Evolutionary conservation across 2,329 filamentous ascomycete species (phyloP).

Genomic region (Anthostomella pinea): DNA sequence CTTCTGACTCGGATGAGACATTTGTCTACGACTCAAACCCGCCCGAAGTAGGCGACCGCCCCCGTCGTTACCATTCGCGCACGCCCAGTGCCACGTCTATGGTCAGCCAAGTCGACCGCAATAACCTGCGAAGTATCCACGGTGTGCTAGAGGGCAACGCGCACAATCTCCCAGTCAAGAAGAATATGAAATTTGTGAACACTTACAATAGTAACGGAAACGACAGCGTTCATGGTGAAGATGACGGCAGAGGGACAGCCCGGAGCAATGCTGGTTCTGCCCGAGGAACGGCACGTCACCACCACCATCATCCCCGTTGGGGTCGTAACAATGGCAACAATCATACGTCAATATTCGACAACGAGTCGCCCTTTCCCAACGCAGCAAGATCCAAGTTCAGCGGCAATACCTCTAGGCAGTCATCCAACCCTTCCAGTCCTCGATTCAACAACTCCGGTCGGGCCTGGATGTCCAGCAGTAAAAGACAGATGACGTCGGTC

Average conservation of each 20-base stretch:
- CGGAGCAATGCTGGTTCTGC: constrained; percentile 61
- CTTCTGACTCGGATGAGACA: constrained; percentile 95
- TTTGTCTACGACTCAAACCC: constrained; percentile 99
- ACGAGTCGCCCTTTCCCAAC: constrained; percentile 74
- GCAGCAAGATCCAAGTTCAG: constrained; percentile 62
- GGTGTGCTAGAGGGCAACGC: constrained; percentile 60
- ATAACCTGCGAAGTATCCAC: constrained; percentile 61
- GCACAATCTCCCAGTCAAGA: constrained; percentile 63
- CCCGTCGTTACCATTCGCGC: constrained; percentile 83
- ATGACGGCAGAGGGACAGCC: constrained; percentile 62
- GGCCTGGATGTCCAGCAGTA: constrained; percentile 33
- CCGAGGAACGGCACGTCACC: constrained; percentile 68
- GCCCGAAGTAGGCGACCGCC: constrained; percentile 61
- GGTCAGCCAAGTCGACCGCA: constrained; percentile 65
- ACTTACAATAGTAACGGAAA: constrained; percentile 63
- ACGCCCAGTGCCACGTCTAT: constrained; percentile 92
- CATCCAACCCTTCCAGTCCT: constrained; percentile 69
- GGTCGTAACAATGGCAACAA: constrained; percentile 66
- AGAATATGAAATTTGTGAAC: constrained; percentile 95
- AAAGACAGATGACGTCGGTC: constrained; percentile 59
- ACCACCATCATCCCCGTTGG: constrained; percentile 73
- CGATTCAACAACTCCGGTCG: constrained; percentile 41
- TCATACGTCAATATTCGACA: constrained; percentile 71
- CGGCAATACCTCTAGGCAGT: constrained; percentile 54
- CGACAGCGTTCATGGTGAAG: constrained; percentile 58